Evolutionary conservation across 441 rosid genomes (phyloP).

Genomic region (Manihot esculenta): DNA sequence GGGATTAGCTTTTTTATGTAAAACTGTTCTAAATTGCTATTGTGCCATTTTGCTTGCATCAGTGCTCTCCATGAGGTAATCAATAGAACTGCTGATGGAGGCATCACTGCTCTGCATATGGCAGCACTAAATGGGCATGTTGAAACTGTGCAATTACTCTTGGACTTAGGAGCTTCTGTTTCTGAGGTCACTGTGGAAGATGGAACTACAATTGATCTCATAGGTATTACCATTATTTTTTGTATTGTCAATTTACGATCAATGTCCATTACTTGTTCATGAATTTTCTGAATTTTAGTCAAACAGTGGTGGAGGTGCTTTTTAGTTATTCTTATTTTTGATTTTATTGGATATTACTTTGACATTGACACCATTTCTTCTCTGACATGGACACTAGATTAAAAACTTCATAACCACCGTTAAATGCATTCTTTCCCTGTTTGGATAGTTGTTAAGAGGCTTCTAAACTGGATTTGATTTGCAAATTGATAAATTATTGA

Average conservation of each 20-base stretch:
- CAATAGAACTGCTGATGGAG: constrained; percentile 88
- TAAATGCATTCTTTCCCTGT: not conserved
- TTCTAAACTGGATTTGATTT: not conserved
- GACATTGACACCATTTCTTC: not conserved
- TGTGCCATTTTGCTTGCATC: constrained; percentile 24
- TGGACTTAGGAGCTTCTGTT: constrained; percentile 86
- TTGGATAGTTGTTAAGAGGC: not conserved
- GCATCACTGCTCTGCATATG: constrained; percentile 90
- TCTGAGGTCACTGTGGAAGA: constrained; percentile 76
- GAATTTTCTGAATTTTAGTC: constrained; percentile 8
- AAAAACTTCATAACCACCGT: not conserved
- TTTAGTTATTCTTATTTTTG: not conserved
- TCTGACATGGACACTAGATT: not conserved
- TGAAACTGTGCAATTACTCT: constrained; percentile 72
- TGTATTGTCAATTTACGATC: not conserved
- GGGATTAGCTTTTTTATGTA: not conserved
- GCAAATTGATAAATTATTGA: no score
- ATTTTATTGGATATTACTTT: not conserved
- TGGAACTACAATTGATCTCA: constrained; percentile 88
- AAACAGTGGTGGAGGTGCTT: not conserved
- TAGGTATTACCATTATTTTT: constrained; percentile 42
- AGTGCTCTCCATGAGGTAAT: constrained; percentile 67
- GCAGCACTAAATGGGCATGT: constrained; percentile 87
- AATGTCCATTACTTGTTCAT: constrained; percentile 9
- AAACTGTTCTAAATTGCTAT: constrained; percentile 17